Conservation (phyloP, 257 asterid species). For the Pogostemon cablin region DNA sequence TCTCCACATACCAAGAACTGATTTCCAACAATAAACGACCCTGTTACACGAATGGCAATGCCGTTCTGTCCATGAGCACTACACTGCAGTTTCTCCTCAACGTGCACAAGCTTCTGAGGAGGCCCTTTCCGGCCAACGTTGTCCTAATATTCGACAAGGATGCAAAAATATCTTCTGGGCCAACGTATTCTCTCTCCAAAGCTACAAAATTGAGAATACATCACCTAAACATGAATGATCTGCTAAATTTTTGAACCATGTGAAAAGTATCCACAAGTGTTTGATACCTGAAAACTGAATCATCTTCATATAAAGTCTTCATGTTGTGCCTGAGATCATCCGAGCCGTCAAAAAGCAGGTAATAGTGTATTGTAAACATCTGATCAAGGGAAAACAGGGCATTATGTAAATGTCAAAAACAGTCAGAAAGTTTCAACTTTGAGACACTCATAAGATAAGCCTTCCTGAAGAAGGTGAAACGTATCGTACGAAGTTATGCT, state of each 20-base stretch:
- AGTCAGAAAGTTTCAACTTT: background rate
- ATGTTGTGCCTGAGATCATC: constrained; percentile 92
- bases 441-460: background rate
- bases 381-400: constrained; percentile 36
- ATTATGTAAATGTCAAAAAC: constrained; percentile 19
- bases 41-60: constrained; percentile 81
- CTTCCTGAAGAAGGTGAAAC: constrained; percentile 16
- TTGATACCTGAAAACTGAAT: constrained; percentile 74
- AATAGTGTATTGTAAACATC: constrained; percentile 97
- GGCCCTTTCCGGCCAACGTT: constrained; percentile 94
- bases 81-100: constrained; percentile 95
- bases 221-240: background rate
- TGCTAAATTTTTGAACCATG: background rate
- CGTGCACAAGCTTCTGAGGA: constrained; percentile 91
- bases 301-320: constrained; percentile 63
- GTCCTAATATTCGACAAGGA: constrained; percentile 65
- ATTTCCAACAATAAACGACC: constrained; percentile 84
- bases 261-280: background rate
- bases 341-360: constrained; percentile 85
- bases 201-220: constrained; percentile 42
- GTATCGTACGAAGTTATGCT: constrained; percentile 1
- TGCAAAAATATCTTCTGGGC: constrained; percentile 60
- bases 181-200: constrained; percentile 70
- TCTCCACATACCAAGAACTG: constrained; percentile 97
- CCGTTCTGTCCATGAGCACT: constrained; percentile 72